Conservation (phyloP, 805 yeast species). For the Candida vaughaniae region DNA sequence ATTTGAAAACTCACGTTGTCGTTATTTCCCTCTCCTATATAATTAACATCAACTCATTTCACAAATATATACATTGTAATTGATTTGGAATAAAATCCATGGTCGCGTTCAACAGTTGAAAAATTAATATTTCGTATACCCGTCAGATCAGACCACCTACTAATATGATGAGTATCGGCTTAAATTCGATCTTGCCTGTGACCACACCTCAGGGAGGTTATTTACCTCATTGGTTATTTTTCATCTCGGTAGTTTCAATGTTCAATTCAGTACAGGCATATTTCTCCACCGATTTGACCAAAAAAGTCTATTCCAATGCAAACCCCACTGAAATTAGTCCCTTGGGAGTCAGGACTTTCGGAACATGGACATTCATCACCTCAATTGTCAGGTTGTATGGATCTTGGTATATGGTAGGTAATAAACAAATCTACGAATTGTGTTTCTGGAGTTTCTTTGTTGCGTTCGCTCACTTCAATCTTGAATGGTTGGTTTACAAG, state of each 20-base stretch:
- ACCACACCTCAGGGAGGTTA: conserved; percentile 24
- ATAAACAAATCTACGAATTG: conserved; percentile 71
- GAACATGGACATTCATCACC: conserved; percentile 94
- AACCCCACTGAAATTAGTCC: conserved; percentile 35
- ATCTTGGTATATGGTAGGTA: conserved; percentile 65
- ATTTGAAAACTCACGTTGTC: too few relatives aligned
- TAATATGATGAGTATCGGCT: conserved; percentile 1
- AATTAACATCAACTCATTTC: too few relatives aligned
- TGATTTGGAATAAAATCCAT: too few relatives aligned
- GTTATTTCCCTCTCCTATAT: too few relatives aligned
- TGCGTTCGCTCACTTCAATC: conserved; percentile 79
- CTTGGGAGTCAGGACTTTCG: conserved; percentile 93
- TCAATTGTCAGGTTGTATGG: conserved; percentile 84
- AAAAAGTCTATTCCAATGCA: conserved; percentile 61
- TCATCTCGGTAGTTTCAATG: conserved; percentile 80
- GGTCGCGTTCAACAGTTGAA: too few relatives aligned
- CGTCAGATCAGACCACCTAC: too few relatives aligned
- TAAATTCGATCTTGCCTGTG: conserved; percentile 10
- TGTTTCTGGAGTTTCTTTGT: conserved; percentile 77
- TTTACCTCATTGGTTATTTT: conserved; percentile 39
- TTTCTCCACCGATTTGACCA: conserved; percentile 68
- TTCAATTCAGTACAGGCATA: conserved; percentile 91
- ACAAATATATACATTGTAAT: too few relatives aligned
- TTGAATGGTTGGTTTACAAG: conserved; percentile 77
- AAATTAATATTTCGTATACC: too few relatives aligned